Evolutionary conservation across 1,139 yeast genomes (phyloP), one percentile per base, ranked within the genome.

Genomic region (Eremothecium coryli): DNA sequence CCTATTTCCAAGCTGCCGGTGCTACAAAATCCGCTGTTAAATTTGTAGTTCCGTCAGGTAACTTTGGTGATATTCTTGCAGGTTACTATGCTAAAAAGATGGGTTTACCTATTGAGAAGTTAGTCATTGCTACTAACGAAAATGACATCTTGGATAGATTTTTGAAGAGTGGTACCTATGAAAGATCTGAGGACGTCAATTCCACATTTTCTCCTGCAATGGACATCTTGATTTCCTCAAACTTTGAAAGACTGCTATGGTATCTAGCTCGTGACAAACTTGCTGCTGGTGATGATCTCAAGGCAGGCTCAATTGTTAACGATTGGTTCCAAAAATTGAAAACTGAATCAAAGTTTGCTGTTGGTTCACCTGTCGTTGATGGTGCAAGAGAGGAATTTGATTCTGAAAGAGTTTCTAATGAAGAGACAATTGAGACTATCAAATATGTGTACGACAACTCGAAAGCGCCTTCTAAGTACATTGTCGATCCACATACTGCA

Each of bases 1-100:
- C 97, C 3, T 93, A 77, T 66, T 88, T 90, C 71, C 77, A 77
- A 55, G 69, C 86, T 41, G 10, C 73, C 48, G 53, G 62, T 36
- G 54, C 65, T 25, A 64, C 62, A 40, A 46, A 57, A 33, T 66
- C 60, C 13, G 73, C 73, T 48, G 74, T 84, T 38, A 79, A 85
- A 51, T 90, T 74, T 56, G 94, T 90, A 32, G 98, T 90, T 31
- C 98, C 98, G 50, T 81, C 94, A 38, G 98, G 98, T 54, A 90
- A 90, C 69, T 90, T 90, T 61, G 98, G 98, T 55, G 98, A 90
- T 56, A 88, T 90, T 40, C 73, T 93, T 39, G 98, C 98, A 21
- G 98, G 98, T 39, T 90, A 79, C 61, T 90, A 75, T 56, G 97
- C 98, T 36, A 76, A 79, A 60, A 72, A 81, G 60, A 86, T 90